Conservation (phyloP, 257 asterid genomes). For the Solanum appendiculatum region DNA sequence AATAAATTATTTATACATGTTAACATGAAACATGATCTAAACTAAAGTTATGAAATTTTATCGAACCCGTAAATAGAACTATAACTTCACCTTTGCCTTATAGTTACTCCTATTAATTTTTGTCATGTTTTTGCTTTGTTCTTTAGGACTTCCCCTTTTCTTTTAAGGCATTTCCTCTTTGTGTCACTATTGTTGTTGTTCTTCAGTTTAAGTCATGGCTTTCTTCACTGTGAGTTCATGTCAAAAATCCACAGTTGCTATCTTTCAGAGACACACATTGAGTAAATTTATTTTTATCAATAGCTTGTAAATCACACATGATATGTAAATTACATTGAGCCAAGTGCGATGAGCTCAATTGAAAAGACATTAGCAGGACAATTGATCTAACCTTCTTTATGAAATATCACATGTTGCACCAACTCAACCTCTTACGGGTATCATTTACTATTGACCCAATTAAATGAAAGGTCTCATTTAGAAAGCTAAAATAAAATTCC, state of each 20-base stretch:
- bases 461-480: background rate
- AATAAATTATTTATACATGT: too few species aligned
- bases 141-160: background rate
- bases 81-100: background rate
- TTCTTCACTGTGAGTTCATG: background rate
- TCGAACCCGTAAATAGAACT: background rate
- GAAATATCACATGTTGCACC: rapidly evolving
- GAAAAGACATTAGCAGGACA: too few species aligned
- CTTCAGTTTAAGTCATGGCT: background rate
- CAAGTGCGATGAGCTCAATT: rapidly evolving
- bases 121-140: background rate
- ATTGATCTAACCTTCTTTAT: too few species aligned
- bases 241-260: background rate
- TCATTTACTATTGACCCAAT: too few species aligned
- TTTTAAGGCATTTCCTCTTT: background rate
- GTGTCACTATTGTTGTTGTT: background rate
- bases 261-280: too few species aligned
- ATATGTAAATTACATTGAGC: background rate
- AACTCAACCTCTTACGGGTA: background rate
- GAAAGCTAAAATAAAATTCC: background rate
- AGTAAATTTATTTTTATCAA: too few species aligned
- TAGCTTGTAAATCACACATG: too few species aligned
- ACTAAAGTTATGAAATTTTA: background rate
- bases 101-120: background rate
- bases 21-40: too few species aligned